These are phyloP conservation scores for Echinochloa phyllopogon DNA, from an alignment of 176 grass and related monocot genomes.

Conservation along the genomic window DNA sequence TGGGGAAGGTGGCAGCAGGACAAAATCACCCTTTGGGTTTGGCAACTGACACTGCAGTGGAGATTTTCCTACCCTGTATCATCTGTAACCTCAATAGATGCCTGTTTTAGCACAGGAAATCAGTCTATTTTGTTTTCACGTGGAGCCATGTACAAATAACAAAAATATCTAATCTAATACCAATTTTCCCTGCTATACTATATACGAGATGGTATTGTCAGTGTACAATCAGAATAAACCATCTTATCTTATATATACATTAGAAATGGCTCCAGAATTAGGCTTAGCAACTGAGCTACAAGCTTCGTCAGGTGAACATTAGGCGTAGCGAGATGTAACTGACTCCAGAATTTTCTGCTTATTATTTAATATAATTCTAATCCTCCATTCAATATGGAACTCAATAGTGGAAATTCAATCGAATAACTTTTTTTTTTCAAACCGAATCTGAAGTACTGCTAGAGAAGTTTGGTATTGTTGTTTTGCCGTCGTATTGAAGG, in stretches of 20 bases:
- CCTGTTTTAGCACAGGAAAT: conserved; percentile 20
- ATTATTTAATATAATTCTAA: conserved; percentile 5
- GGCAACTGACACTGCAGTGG: conserved; percentile 55
- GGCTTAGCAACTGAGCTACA: conserved; percentile 20
- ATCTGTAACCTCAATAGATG: conserved; percentile 42
- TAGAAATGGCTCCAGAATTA: not conserved
- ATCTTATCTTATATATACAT: not conserved
- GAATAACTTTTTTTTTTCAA: not conserved
- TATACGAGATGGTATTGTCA: not conserved
- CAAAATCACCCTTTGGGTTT: conserved; percentile 84
- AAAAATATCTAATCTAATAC: conserved; percentile 21
- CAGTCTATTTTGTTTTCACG: conserved; percentile 16
- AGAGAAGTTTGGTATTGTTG: not conserved
- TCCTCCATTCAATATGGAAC: not conserved
- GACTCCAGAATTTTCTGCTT: conserved; percentile 5
- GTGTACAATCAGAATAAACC: not conserved
- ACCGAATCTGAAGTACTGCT: not conserved
- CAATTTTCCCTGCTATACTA: conserved; percentile 21
- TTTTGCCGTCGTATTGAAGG: not conserved
- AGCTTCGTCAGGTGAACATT: not conserved
- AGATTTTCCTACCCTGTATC: conserved; percentile 13
- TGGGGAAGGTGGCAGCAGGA: conserved; percentile 88
- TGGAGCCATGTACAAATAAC: conserved; percentile 35
- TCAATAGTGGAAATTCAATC: not conserved
- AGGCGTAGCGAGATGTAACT: conserved; percentile 11